Conservation (phyloP, 1,284 basidiomycete species). For the Vanrija sp. region DNA sequence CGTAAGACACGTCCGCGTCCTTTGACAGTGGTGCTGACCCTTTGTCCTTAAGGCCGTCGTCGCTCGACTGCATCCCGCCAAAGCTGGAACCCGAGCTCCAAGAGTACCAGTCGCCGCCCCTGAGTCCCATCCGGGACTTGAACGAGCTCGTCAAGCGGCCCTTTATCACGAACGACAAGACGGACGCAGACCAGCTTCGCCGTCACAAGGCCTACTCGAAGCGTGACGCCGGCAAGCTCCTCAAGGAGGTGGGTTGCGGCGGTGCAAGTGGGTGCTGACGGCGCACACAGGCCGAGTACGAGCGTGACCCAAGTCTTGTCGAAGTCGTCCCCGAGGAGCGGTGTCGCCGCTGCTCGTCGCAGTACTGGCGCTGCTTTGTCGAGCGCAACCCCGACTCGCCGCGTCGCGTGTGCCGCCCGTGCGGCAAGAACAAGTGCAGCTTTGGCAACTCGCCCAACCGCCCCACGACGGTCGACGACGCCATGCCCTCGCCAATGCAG, state of each 20-base stretch:
- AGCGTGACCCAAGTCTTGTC: constrained; percentile 3
- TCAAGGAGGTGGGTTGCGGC: constrained; percentile 13
- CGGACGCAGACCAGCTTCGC: constrained; percentile 1
- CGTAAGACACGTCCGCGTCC: too few relatives aligned
- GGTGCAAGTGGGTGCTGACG: neutral
- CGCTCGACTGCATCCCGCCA: too few relatives aligned
- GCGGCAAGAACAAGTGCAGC: constrained; percentile 19
- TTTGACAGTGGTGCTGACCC: too few relatives aligned
- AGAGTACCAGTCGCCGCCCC: too few relatives aligned
- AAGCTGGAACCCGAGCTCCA: too few relatives aligned
- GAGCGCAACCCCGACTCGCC: constrained; percentile 6
- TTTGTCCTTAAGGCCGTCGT: too few relatives aligned
- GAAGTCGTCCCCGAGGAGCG: constrained; percentile 7
- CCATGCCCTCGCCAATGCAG: too few relatives aligned
- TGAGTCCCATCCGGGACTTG: too few relatives aligned
- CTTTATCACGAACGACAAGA: neutral
- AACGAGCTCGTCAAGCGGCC: too few relatives aligned
- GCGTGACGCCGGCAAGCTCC: constrained; percentile 15
- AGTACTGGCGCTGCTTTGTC: constrained; percentile 18
- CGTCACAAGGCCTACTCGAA: constrained; percentile 8
- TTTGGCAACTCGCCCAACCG: constrained; percentile 7
- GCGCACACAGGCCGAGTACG: constrained; percentile 7
- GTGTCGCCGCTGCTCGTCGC: constrained; percentile 13
- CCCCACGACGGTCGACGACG: neutral
- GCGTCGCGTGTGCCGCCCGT: constrained; percentile 14